phyloP scores from a whole-genome alignment of 208 protist species.

The Acanthamoeba quina region DNA sequence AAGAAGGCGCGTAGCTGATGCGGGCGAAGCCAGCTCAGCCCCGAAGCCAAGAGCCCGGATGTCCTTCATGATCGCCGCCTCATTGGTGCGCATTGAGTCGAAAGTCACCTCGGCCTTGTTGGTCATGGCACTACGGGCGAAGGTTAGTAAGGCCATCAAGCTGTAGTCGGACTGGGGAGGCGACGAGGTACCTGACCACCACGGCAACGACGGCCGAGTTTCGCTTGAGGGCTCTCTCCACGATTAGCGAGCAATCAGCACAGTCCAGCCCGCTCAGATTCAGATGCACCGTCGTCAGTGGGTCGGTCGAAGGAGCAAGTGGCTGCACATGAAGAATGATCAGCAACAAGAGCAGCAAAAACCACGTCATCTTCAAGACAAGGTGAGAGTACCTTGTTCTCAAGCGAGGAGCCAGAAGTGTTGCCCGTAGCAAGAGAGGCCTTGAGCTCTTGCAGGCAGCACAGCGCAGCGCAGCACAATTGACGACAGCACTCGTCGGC shows the following conservation, averaged over 20 bases:
- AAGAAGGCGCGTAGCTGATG: conserved; percentile 14
- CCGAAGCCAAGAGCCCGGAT: conserved; percentile 36
- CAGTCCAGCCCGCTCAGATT: conserved; percentile 24
- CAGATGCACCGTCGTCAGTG: conserved; percentile 1
- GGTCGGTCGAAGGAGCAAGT: not conserved
- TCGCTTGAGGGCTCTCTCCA: conserved; percentile 6
- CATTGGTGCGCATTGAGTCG: not conserved
- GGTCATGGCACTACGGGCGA: conserved; percentile 6
- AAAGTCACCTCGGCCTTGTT: conserved; percentile 54
- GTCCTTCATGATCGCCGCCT: conserved; percentile 15
- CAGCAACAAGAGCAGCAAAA: not conserved
- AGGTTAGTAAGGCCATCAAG: not conserved
- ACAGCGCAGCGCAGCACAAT: conserved; percentile 25
- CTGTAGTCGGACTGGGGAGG: not conserved
- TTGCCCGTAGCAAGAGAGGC: not conserved
- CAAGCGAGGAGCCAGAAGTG: not conserved
- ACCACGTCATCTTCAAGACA: too few species aligned
- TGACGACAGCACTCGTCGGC: conserved; percentile 20
- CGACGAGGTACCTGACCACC: not conserved
- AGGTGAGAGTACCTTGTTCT: not conserved
- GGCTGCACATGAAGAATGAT: not conserved
- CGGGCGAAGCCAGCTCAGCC: not conserved
- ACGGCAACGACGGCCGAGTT: conserved; percentile 18
- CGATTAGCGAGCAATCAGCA: conserved; percentile 5
- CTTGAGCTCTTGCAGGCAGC: not conserved